Base-by-base conservation (phyloP, 2,329 filamentous ascomycete genomes). In the Cladosporium cucumerinum region DNA sequence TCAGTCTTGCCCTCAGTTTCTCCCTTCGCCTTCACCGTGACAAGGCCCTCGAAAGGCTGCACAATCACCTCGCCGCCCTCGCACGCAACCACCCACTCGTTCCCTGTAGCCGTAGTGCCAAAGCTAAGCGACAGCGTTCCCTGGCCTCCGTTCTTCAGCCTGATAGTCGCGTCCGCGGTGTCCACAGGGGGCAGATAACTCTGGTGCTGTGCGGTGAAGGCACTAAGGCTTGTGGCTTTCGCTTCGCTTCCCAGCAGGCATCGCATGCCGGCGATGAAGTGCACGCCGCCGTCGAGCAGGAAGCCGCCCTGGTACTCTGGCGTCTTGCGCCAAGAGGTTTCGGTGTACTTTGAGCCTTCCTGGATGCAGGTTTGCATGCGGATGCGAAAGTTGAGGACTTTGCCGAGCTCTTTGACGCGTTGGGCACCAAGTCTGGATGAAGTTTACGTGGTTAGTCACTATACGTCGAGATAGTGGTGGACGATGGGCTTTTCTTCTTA, bases 241-340 rank as follows among this genome's bases (percentile, higher is more conserved):
- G 83, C 79, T 4, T 79, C 78, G 0, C 76, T 66, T 21, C 81
- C 79, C 2, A 92, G 78, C 49, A 93, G 73, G 34, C 85, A 74
- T 18, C 90, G 81, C 58, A 88, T 81, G 0, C 78, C 87, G 8
- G 90, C 90, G 7, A 87, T 80, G 66, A 86, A 88, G 75, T 93
- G 91, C 28, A 93, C 89, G 51, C 91, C 90, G 16, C 86, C 89
- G 72, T 93, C 90, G 2, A 93, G 84, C 63, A 93, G 75, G 73
- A 92, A 93, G 0, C 91, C 90, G 63, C 90, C 91, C 76, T 92
- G 89, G 73, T 91, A 85, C 61, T 84, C 81, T 1, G 90, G 90
- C 63, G 79, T 83, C 75, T 88, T 89, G 63, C 91, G 86, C 91
- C 90, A 86, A 12, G 77, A 70, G 0, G 83, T 86, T 67, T 83